Base-by-base conservation (phyloP, 257 asterid species). In the Hygrophila difformis region DNA sequence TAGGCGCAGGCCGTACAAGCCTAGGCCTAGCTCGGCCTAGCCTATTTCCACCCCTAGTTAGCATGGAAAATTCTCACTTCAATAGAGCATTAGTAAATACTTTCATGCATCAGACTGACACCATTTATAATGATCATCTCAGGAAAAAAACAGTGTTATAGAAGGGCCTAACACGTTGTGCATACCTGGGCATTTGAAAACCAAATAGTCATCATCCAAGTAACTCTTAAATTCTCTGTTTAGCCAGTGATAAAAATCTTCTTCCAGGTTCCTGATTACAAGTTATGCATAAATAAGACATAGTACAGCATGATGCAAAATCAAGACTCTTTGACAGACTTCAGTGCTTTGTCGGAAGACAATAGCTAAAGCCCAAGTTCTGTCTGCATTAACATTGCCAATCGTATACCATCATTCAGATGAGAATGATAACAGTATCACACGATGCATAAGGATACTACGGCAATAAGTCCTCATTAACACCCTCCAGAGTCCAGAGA, bases 391-490 rank as follows among this genome's bases (percentile, higher is more conserved):
- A 14, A 22, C n/a, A 15, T n/a, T 21, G 29, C 29, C 7, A 24
- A 55, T 21, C 14, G 14, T 19, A 35, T 21, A 18, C n/a, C 16
- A 29, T 39, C 36, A 55, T 44, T 18, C 12, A 44, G 33, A 10
- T 19, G 31, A 13, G 3, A n/a, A 39, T 24, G 24, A 53, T 6
- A 46, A 51, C 24, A 24, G 53, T 19, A 59, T 14, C 56, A 18
- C 33, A 10, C 37, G 35, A 14, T 21, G 55, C 18, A 24, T 41
- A 73, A 71, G 94, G 94, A 85, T 89, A 89, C 94, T 89, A 96
- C 98, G 85, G n/a, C n/a, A n/a, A n/a, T n/a, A n/a, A n/a, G n/a
- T 85, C 93, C 70, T 85, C 96, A 94, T 82, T 85, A 49, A 79
- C 98, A 64, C 85, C 93, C n/a, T n/a, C n/a, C n/a, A n/a, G n/a